These are phyloP conservation scores for Russula compacta DNA, from an alignment of 768 basidiomycete genomes.

Conservation along the genomic window DNA sequence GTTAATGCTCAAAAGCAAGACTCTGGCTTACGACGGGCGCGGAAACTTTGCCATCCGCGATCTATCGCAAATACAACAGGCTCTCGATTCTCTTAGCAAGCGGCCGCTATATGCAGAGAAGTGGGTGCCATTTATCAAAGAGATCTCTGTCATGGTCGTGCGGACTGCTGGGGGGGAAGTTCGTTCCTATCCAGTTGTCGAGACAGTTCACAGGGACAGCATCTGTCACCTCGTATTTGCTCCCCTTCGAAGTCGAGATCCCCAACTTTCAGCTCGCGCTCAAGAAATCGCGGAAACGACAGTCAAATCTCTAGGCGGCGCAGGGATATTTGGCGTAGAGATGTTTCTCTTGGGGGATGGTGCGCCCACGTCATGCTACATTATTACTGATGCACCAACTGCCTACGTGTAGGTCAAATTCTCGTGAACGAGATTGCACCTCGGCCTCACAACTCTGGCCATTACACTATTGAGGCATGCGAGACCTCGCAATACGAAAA, in stretches of 20 bases:
- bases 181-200: conserved; percentile 80
- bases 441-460: conserved; percentile 96
- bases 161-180: conserved; percentile 66
- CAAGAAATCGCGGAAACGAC: conserved; percentile 71
- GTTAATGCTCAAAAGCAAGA: conserved; percentile 93
- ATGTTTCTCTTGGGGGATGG: conserved; percentile 92
- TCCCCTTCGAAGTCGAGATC: conserved; percentile 60
- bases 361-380: conserved; percentile 27
- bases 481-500: conserved; percentile 96
- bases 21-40: conserved; percentile 90
- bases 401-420: conserved; percentile 45
- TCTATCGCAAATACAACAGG: conserved; percentile 40
- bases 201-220: conserved; percentile 90
- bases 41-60: conserved; percentile 78
- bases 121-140: conserved; percentile 82
- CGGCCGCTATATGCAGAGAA: conserved; percentile 88
- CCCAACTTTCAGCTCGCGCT: conserved; percentile 49
- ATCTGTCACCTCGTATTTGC: conserved; percentile 91
- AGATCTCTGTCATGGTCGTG: conserved; percentile 97
- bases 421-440: conserved; percentile 97
- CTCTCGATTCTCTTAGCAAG: conserved; percentile 50
- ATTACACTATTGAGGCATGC: conserved; percentile 98
- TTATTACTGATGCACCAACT: not conserved
- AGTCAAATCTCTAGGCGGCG: conserved; percentile 69
- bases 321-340: conserved; percentile 95